Conservation (phyloP, 768 basidiomycete genomes). For the Serendipita sp. region DNA sequence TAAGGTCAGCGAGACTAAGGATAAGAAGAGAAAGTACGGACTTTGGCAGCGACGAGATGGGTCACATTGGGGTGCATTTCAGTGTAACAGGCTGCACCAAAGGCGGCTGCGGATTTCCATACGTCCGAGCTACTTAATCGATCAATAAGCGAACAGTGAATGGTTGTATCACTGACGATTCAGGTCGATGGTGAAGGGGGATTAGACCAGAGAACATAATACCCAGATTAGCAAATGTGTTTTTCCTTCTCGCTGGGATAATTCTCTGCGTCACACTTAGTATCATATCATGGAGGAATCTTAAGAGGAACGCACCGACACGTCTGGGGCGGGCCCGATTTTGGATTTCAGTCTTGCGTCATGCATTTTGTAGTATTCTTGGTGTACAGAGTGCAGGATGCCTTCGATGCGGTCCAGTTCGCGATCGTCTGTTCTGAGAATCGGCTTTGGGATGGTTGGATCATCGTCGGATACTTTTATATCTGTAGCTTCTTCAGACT, state of each 20-base stretch:
- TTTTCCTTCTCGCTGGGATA: constrained; percentile 62
- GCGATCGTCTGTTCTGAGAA: constrained; percentile 74
- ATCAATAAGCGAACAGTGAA: background rate
- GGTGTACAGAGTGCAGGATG: constrained; percentile 73
- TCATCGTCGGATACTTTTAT: constrained; percentile 9
- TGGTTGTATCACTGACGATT: constrained; percentile 26
- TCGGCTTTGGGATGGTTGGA: constrained; percentile 23
- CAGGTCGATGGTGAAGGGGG: constrained; percentile 69
- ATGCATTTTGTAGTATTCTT: constrained; percentile 56
- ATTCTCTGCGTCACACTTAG: constrained; percentile 39
- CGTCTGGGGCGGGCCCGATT: constrained; percentile 40
- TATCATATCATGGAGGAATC: too few species aligned
- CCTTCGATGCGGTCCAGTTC: constrained; percentile 67
- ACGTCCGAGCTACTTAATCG: constrained; percentile 27
- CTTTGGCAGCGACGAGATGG: constrained; percentile 86
- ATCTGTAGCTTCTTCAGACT: too few species aligned
- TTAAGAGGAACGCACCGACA: constrained; percentile 40
- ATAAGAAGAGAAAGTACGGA: constrained; percentile 20
- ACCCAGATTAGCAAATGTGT: constrained; percentile 62
- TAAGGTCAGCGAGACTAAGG: constrained; percentile 6
- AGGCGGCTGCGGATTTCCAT: constrained; percentile 74
- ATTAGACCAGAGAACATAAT: constrained; percentile 92
- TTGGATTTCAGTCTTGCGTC: constrained; percentile 23
- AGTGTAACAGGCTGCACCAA: constrained; percentile 69
- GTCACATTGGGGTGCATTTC: constrained; percentile 55